Base-by-base conservation (phyloP, 139 green algal species). In the Mychonastes homosphaera region DNA sequence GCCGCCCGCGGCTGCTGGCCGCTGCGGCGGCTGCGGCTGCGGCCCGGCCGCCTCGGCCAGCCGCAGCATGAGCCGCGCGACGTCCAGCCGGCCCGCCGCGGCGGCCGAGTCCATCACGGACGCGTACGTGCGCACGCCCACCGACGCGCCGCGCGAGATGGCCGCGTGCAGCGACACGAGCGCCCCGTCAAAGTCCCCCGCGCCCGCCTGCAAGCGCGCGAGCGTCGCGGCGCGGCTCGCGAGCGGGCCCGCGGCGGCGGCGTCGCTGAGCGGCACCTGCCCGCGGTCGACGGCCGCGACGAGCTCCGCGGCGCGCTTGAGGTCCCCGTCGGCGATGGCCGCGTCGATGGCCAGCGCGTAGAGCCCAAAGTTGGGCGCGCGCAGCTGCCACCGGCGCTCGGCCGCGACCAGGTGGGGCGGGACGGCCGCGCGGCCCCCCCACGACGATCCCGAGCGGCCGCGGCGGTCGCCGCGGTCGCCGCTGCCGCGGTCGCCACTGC, bases 291-390 rank as follows among this genome's bases (percentile, higher is more conserved):
- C 32, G n/a, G 23, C 23, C 10, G 18, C 18, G 8, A 58, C 5
- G 13, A 58, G 32, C 33, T 58, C 32, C 15, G 51, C 32, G 51
- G 30, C 51, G 51, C n/a, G n/a, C n/a, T n/a, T n/a, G n/a, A n/a
- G n/a, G n/a, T n/a, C 6, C 7, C 23, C 34, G 51, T n/a, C 32
- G 51, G 32, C 16, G 51, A 21, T 18, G 51, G 15, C 1, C 8
- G 51, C 32, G 3, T 33, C 7, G 13, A 29, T 29, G 19, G 51
- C 51, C 9, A 58, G 23, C 34, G 51, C 51, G 13, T 21, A 13
- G 30, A 58, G 51, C 1, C n/a, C n/a, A n/a, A n/a, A n/a, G n/a
- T n/a, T n/a, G n/a, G n/a, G n/a, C n/a, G n/a, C n/a, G n/a, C n/a
- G n/a, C n/a, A n/a, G n/a, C n/a, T n/a, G n/a, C n/a, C n/a, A n/a